Percentiles rank a stretch among this genome's conserved stretches.
These are phyloP conservation scores for Candida pseudoviswanathii DNA, from an alignment of 1,139 yeast genomes.

Conservation along the genomic window DNA sequence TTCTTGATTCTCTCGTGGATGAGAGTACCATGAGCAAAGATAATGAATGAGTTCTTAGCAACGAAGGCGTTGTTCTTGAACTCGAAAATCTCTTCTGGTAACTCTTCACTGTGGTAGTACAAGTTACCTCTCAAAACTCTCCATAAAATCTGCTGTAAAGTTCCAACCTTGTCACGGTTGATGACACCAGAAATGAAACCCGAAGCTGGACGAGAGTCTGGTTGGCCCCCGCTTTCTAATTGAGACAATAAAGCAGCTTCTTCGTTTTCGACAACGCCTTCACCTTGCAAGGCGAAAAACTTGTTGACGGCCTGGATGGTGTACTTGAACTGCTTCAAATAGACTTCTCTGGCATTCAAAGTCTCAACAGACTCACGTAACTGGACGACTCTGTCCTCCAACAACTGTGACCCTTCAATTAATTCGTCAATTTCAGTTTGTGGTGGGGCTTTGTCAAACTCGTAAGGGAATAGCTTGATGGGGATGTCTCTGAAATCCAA, in stretches of 20 bases:
- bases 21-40: slow-evolving; percentile 47
- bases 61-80: slow-evolving; percentile 33
- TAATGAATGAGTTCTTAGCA: slow-evolving; percentile 45
- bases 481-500: slow-evolving; percentile 52
- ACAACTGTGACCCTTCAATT: slow-evolving; percentile 61
- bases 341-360: slow-evolving; percentile 37
- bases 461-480: slow-evolving; percentile 47
- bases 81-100: slow-evolving; percentile 51
- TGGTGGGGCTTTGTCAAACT: slow-evolving; percentile 38
- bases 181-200: slow-evolving; percentile 83
- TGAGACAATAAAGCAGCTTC: slow-evolving; percentile 28
- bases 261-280: slow-evolving; percentile 22
- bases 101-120: slow-evolving; percentile 69
- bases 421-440: slow-evolving; percentile 77
- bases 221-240: slow-evolving; percentile 28
- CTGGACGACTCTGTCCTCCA: slow-evolving; percentile 46
- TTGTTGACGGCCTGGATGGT: slow-evolving; percentile 63
- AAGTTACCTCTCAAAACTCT: slow-evolving; percentile 89
- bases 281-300: slow-evolving; percentile 49
- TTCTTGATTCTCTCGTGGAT: slow-evolving; percentile 43
- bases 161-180: slow-evolving; percentile 64
- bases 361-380: slow-evolving; percentile 39
- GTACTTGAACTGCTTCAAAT: slow-evolving; percentile 39
- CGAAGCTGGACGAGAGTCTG: slow-evolving; percentile 22
- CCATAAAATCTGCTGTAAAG: slow-evolving; percentile 89